A percentile compares a stretch with the other conserved stretches of the same genome.
These are phyloP conservation scores for Suillus subaureus DNA, from an alignment of 768 basidiomycete species.

Conservation along the genomic window DNA sequence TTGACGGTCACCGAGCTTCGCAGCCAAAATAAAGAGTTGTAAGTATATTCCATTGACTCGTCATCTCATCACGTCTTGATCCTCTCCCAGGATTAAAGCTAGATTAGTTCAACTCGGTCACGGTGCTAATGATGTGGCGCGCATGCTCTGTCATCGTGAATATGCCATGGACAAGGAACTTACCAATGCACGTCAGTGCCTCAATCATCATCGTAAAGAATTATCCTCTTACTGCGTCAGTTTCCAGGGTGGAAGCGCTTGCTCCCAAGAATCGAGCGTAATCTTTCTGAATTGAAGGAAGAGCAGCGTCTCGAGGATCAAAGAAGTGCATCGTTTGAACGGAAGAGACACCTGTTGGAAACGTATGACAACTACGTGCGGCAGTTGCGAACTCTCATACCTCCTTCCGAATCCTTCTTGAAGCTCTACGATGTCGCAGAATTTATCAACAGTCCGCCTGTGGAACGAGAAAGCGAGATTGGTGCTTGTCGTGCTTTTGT, in stretches of 20 bases:
- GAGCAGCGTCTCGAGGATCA: background rate
- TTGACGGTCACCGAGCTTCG: background rate
- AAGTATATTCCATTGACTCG: background rate
- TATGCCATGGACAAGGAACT: background rate
- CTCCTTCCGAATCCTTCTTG: background rate
- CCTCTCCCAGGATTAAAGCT: background rate
- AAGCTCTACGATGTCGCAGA: background rate
- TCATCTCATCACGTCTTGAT: background rate
- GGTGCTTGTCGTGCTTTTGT: background rate
- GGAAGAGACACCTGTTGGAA: background rate
- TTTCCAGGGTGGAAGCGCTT: slow-evolving; percentile 6
- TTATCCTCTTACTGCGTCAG: background rate
- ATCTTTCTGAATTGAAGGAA: background rate
- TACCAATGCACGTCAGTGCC: slow-evolving; percentile 4
- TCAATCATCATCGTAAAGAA: background rate
- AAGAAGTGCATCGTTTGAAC: background rate
- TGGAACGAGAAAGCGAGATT: background rate
- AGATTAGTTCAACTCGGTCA: slow-evolving; percentile 3
- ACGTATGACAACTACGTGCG: background rate
- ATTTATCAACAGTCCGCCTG: background rate
- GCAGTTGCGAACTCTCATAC: background rate
- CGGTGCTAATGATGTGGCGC: background rate
- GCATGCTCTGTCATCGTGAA: background rate
- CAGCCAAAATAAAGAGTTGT: background rate
- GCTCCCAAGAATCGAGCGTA: background rate